A percentile compares a stretch with the other conserved stretches of the same genome.
phyloP scores from a whole-genome alignment of 2,329 filamentous ascomycete species.

The Cercospora sesami region DNA sequence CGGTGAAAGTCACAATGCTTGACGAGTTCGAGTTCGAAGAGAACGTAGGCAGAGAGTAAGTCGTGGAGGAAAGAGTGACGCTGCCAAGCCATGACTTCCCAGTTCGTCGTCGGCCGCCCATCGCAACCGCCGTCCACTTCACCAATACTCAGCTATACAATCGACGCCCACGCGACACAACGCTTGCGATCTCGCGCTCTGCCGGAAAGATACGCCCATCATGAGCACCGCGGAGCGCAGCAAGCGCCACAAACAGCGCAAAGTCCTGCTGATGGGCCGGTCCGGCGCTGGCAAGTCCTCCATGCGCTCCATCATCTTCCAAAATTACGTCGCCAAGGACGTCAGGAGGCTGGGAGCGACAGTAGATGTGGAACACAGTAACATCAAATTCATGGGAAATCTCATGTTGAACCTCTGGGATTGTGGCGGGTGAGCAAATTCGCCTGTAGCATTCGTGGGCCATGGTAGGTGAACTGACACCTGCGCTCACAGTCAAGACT shows the following conservation, averaged over 20 bases:
- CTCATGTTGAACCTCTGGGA: slow-evolving; percentile 98
- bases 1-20: background rate
- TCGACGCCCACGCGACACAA: background rate
- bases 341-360: slow-evolving; percentile 90
- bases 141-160: background rate
- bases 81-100: background rate
- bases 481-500: slow-evolving; percentile 71
- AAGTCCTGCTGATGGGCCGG: slow-evolving; percentile 71
- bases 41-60: background rate
- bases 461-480: slow-evolving; percentile 21
- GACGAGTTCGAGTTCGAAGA: background rate
- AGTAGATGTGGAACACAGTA: slow-evolving; percentile 96
- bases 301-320: slow-evolving; percentile 98
- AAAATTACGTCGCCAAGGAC: slow-evolving; percentile 96
- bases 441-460: background rate
- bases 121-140: background rate
- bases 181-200: background rate
- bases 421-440: slow-evolving; percentile 71
- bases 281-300: slow-evolving; percentile 96
- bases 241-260: slow-evolving; percentile 56
- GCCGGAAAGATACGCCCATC: background rate
- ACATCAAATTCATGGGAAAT: slow-evolving; percentile 98
- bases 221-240: slow-evolving; percentile 38
- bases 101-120: background rate
- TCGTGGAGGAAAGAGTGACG: background rate